A percentile compares a stretch with the other conserved stretches of the same genome.
Evolutionary conservation across 2,329 filamentous ascomycete genomes (phyloP).

Genomic region (Ceratocystis cacaofunesta): DNA sequence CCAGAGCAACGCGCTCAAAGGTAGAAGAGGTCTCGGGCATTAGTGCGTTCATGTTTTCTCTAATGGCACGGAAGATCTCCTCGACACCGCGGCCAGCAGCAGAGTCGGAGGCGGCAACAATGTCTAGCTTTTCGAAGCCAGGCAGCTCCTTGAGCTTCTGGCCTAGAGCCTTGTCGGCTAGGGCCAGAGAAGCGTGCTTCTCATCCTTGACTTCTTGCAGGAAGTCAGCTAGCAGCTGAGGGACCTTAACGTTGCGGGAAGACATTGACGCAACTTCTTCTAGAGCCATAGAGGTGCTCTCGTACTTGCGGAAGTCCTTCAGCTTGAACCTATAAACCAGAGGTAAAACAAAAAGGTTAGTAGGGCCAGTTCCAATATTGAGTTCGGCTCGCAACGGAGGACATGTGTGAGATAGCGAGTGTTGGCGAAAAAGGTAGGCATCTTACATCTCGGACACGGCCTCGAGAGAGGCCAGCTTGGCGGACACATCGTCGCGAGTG

Average conservation of each 20-base stretch:
- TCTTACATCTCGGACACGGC: slow-evolving; percentile 72
- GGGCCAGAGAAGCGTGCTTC: slow-evolving; percentile 89
- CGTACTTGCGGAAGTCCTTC: slow-evolving; percentile 95
- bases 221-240: slow-evolving; percentile 65
- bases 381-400: not conserved
- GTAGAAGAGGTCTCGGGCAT: slow-evolving; percentile 77
- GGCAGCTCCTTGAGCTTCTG: slow-evolving; percentile 87
- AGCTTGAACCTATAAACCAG: slow-evolving; percentile 56
- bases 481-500: slow-evolving; percentile 65
- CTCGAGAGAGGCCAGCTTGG: slow-evolving; percentile 64
- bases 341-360: slow-evolving; percentile 10
- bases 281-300: slow-evolving; percentile 77
- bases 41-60: slow-evolving; percentile 74
- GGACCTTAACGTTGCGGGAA: slow-evolving; percentile 69
- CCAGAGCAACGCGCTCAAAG: slow-evolving; percentile 85
- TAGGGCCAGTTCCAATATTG: slow-evolving; percentile 5
- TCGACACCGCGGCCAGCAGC: slow-evolving; percentile 43
- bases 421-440: slow-evolving; percentile 20
- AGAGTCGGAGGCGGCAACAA: slow-evolving; percentile 67
- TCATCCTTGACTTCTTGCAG: slow-evolving; percentile 89
- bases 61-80: slow-evolving; percentile 89
- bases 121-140: slow-evolving; percentile 66
- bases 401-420: not conserved
- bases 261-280: slow-evolving; percentile 80
- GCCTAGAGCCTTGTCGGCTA: slow-evolving; percentile 84